Conservation (phyloP, 164 flowering plant species). For the Piper betle region DNA sequence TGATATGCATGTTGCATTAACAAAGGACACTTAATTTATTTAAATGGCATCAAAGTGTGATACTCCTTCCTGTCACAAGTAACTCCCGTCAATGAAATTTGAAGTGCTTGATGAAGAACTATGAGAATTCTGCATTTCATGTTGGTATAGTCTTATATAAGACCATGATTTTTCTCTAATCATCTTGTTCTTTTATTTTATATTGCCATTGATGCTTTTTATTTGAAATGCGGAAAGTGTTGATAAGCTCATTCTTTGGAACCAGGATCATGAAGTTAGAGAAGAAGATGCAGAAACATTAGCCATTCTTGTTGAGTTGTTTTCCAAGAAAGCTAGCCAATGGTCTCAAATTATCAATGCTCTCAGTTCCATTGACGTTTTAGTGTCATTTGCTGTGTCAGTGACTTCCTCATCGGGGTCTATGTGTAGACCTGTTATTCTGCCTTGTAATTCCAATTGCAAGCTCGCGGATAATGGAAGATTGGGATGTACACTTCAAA, state of each 20-base stretch:
- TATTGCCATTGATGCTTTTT: too few species aligned
- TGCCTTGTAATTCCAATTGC: slow-evolving; percentile 26
- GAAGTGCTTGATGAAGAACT: too few species aligned
- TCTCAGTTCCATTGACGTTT: slow-evolving; percentile 60
- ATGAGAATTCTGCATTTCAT: too few species aligned
- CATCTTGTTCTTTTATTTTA: too few species aligned
- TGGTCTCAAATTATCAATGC: slow-evolving; percentile 77
- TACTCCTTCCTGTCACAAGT: too few species aligned
- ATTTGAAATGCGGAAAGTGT: not conserved
- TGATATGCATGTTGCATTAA: not conserved
- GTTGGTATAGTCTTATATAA: too few species aligned
- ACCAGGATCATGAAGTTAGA: slow-evolving; percentile 59
- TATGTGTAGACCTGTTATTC: slow-evolving; percentile 61
- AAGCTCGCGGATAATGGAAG: slow-evolving; percentile 14
- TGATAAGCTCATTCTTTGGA: slow-evolving; percentile 1
- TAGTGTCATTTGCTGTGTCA: slow-evolving; percentile 57
- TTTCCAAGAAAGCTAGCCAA: slow-evolving; percentile 45
- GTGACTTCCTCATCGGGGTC: slow-evolving; percentile 48
- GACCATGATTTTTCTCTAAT: too few species aligned
- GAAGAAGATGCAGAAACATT: slow-evolving; percentile 72
- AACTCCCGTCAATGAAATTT: too few species aligned
- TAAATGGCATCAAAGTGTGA: too few species aligned
- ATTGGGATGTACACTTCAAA: slow-evolving; percentile 43
- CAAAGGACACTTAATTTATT: too few species aligned
- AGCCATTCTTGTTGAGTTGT: slow-evolving; percentile 61